Evolutionary conservation across 805 yeast species (phyloP), one percentile per base, ranked within the genome.

Genomic region (Pichia pseudocactophila): DNA sequence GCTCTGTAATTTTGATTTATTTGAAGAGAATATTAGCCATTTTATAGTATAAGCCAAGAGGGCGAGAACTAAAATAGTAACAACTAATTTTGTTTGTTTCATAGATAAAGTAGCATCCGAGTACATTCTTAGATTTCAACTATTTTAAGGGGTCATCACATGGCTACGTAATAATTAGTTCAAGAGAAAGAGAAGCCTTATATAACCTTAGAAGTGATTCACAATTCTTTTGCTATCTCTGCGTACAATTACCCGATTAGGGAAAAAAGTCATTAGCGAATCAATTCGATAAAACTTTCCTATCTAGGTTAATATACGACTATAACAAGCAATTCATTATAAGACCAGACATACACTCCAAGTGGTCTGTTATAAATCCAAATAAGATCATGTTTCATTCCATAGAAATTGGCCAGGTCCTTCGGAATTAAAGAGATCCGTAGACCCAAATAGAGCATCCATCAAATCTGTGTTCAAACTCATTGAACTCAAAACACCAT

Each of bases 381-480:
- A 22, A 22, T 22, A 22, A 6, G 25, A 22, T 22, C 8, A 22
- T n/a, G n/a, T 8, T 22, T 22, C 7, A 22, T 8, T 22, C 8
- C 25, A 22, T 6, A 32, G 8, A 19, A 32, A 32, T 7, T 32
- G 16, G 35, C n/a, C 18, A 5, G 16, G 9, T 7, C 15, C 15
- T 5, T 35, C 46, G 10, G 35, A 7, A n/a, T 35, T 43, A 25
- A 52, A 34, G 34, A 55, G 30, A 20, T 56, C 64, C 10, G 54
- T 51, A 16, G 31, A 28, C 11, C 63, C 63, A 47, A 59, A 59
- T 5, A 59, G 28, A 2, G 56, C 58, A 41, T 59, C 63, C 58
- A 59, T 59, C 19, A 59, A 40, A 27, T 59, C 64, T 3, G 62
- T 57, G 31, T 59, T 58, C 13, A 59, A 39, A 7, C 50, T 44